Conservation (phyloP, 176 grass and related monocot genomes). For the Microstegium vimineum region DNA sequence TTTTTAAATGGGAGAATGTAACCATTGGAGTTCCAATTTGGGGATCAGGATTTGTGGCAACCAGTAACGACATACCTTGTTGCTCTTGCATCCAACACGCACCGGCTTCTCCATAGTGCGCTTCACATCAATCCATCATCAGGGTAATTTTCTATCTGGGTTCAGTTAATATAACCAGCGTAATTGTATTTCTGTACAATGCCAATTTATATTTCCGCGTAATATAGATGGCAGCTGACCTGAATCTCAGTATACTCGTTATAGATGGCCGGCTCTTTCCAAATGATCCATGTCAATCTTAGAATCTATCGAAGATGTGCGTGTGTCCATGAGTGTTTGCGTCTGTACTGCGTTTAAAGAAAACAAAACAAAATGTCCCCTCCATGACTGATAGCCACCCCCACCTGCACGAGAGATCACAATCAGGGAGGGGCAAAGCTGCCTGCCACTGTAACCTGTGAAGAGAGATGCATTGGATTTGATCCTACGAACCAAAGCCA, state of each 20-base stretch:
- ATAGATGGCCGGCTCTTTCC: no score
- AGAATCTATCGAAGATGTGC: background rate
- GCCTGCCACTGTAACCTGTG: slow-evolving; percentile 9
- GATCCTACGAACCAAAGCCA: background rate
- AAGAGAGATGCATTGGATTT: slow-evolving; percentile 11
- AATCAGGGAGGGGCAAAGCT: background rate
- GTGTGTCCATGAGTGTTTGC: background rate
- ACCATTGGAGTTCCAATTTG: background rate
- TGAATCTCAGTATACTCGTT: background rate
- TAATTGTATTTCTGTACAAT: background rate
- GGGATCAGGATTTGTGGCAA: background rate
- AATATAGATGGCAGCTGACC: no score
- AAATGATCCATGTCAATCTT: no score
- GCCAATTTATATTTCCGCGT: background rate
- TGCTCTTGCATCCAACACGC: slow-evolving; percentile 10
- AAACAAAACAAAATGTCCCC: background rate
- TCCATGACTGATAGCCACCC: background rate
- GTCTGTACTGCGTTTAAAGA: background rate
- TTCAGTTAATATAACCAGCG: background rate
- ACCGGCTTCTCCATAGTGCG: slow-evolving; percentile 8
- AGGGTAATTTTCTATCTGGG: background rate
- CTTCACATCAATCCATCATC: slow-evolving; percentile 5
- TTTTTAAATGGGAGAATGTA: background rate
- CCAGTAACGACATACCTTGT: background rate
- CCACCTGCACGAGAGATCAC: slow-evolving; percentile 8